These are phyloP conservation scores for Chenopodium suecicum DNA, from an alignment of 148 eudicot species.

Conservation along the genomic window DNA sequence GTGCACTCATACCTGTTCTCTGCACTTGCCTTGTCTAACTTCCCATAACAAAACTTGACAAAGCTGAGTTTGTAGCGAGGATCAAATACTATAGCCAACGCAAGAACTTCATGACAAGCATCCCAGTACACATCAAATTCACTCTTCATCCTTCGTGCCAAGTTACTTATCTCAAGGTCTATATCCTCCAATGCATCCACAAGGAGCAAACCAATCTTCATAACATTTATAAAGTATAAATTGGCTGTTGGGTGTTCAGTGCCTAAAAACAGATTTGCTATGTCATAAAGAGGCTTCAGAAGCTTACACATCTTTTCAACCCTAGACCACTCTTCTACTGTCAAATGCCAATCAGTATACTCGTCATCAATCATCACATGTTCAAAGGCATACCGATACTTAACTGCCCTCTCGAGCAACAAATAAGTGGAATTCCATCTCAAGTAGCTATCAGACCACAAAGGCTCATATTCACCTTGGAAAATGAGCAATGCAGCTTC, in stretches of 20 bases:
- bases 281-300: conserved; percentile 12
- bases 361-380: conserved; percentile 19
- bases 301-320: conserved; percentile 16
- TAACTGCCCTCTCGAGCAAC: conserved; percentile 17
- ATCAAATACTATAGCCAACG: conserved; percentile 19
- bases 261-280: conserved; percentile 5
- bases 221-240: conserved; percentile 3
- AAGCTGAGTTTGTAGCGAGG: conserved; percentile 20
- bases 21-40: conserved; percentile 10
- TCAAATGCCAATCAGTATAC: conserved; percentile 18
- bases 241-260: conserved; percentile 21
- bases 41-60: conserved; percentile 12
- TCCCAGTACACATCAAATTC: conserved; percentile 21
- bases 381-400: conserved; percentile 16
- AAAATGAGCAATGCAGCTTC: conserved; percentile 7
- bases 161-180: conserved; percentile 16
- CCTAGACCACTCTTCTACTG: conserved; percentile 19
- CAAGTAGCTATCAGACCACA: neutral
- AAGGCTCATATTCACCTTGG: conserved; percentile 5
- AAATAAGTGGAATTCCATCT: conserved; percentile 20
- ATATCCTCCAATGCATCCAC: conserved; percentile 12
- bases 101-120: neutral
- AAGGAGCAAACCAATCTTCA: conserved; percentile 13
- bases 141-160: conserved; percentile 14
- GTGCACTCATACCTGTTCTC: conserved; percentile 1